These are phyloP conservation scores for Crataegus laevigata DNA, from an alignment of 306 rosid genomes.

Conservation along the genomic window DNA sequence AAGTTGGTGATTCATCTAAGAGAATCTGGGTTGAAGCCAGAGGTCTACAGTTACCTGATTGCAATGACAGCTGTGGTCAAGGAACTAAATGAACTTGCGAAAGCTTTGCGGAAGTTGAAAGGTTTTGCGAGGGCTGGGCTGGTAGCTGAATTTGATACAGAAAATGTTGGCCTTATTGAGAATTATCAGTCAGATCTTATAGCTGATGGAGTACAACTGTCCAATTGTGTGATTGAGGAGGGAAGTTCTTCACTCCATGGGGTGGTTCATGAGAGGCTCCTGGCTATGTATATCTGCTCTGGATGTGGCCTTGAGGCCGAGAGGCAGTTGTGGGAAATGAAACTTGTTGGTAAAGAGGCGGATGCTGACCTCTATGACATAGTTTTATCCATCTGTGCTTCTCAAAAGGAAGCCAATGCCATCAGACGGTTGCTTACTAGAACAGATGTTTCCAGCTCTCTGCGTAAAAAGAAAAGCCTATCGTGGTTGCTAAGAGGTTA, in stretches of 20 bases:
- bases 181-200: conserved; percentile 72
- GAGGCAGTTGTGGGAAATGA: conserved; percentile 92
- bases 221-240: conserved; percentile 75
- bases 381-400: conserved; percentile 88
- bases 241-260: conserved; percentile 50
- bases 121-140: conserved; percentile 43
- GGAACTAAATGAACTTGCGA: conserved; percentile 77
- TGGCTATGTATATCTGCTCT: conserved; percentile 90
- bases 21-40: conserved; percentile 88
- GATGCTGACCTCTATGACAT: conserved; percentile 77
- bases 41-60: conserved; percentile 79
- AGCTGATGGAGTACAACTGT: conserved; percentile 56
- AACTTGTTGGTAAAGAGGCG: conserved; percentile 86
- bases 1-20: conserved; percentile 64
- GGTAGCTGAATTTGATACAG: conserved; percentile 49
- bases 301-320: conserved; percentile 93
- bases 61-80: conserved; percentile 96
- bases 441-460: conserved; percentile 51
- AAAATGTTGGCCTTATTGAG: conserved; percentile 51
- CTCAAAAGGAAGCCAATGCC: conserved; percentile 64
- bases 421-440: conserved; percentile 61
- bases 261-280: conserved; percentile 85
- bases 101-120: conserved; percentile 77
- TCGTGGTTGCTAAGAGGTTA: conserved; percentile 93
- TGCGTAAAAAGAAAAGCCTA: conserved; percentile 66